Evolutionary conservation across 805 yeast genomes (phyloP).

Genomic region (Lipomyces lipofer): DNA sequence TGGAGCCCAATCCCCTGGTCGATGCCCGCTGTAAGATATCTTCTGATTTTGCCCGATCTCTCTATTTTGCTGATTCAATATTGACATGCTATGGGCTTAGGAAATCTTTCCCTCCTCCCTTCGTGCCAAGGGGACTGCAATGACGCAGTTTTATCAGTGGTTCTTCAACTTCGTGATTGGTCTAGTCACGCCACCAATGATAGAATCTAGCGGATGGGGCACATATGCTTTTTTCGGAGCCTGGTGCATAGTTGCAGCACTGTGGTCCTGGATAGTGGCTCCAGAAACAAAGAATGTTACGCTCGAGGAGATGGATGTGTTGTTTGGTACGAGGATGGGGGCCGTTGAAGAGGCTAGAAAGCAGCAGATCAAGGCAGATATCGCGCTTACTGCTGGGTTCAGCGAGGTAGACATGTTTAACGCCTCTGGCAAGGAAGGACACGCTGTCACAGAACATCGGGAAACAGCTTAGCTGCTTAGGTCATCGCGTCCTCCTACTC

Average conservation of each 20-base stretch:
- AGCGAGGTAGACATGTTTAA: no score
- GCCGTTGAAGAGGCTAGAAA: no score
- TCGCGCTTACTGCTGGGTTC: no score
- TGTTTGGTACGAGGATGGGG: no score
- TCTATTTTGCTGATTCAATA: no score
- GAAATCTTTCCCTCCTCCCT: constrained; percentile 65
- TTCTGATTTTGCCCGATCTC: no score
- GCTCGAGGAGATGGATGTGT: constrained; percentile 28
- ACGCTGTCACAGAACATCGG: no score
- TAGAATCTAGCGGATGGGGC: constrained; percentile 31
- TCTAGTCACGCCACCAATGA: constrained; percentile 56
- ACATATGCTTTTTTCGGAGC: constrained; percentile 39
- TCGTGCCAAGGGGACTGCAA: constrained; percentile 66
- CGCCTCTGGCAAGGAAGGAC: no score
- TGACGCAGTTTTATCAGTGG: constrained; percentile 68
- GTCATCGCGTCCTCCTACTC: no score
- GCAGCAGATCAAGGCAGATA: no score
- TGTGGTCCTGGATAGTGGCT: constrained; percentile 18
- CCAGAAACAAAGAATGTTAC: constrained; percentile 26
- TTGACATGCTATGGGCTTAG: constrained; percentile 58
- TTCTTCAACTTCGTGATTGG: constrained; percentile 45
- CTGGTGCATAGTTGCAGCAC: constrained; percentile 32
- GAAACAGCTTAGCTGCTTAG: no score
- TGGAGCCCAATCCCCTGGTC: constrained; percentile 48
- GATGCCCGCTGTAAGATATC: no score